phyloP scores from a whole-genome alignment of 192 early-diverging fungal genomes.

The Umbelopsis sp. region DNA sequence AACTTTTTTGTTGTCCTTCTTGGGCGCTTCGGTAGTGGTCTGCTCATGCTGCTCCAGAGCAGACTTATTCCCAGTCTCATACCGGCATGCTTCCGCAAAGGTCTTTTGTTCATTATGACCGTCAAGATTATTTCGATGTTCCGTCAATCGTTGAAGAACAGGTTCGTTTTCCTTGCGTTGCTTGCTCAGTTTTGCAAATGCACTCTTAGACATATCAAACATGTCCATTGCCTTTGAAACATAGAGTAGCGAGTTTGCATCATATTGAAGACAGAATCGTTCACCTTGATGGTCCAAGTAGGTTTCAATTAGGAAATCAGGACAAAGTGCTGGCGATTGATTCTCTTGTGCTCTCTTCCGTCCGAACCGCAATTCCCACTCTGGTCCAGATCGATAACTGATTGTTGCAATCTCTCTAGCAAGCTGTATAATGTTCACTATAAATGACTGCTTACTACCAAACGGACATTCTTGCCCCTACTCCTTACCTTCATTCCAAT shows the following conservation, averaged over 20 bases:
- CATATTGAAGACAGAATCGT: slow-evolving; percentile 89
- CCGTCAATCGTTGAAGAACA: slow-evolving; percentile 21
- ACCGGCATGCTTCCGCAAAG: slow-evolving; percentile 22
- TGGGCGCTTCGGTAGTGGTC: slow-evolving; percentile 22
- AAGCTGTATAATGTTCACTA: slow-evolving; percentile 42
- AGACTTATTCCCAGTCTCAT: slow-evolving; percentile 29
- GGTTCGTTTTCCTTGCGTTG: slow-evolving; percentile 44
- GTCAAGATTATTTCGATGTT: not conserved
- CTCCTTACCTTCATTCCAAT: slow-evolving; percentile 83
- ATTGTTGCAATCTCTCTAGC: slow-evolving; percentile 94
- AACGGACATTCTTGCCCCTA: not conserved
- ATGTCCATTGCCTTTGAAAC: slow-evolving; percentile 98
- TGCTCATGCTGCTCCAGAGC: slow-evolving; percentile 30
- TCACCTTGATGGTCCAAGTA: slow-evolving; percentile 98
- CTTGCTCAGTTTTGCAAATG: slow-evolving; percentile 36
- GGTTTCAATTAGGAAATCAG: slow-evolving; percentile 95
- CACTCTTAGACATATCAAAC: slow-evolving; percentile 87
- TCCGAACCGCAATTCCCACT: slow-evolving; percentile 97
- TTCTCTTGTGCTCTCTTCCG: slow-evolving; percentile 75
- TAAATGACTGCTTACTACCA: not conserved
- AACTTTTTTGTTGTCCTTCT: not conserved
- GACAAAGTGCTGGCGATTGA: slow-evolving; percentile 77
- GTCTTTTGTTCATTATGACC: slow-evolving; percentile 3
- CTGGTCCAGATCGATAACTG: slow-evolving; percentile 93
- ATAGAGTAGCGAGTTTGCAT: slow-evolving; percentile 91